A percentile compares a stretch with the other conserved stretches of the same genome.
These are phyloP conservation scores for Halteria grandinella DNA, from an alignment of 73 alveolate genomes.

Conservation along the genomic window DNA sequence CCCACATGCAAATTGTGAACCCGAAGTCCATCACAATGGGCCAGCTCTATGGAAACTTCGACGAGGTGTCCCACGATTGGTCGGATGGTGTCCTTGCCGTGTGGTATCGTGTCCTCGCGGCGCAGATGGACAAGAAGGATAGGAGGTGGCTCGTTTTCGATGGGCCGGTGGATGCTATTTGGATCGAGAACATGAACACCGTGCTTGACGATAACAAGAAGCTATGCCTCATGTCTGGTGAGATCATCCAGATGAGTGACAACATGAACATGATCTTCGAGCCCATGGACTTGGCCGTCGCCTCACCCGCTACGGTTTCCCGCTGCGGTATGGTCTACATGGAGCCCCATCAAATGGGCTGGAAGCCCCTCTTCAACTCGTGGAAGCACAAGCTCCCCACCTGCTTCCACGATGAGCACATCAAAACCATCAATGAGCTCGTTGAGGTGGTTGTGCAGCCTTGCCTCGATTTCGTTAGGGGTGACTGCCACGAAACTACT, in stretches of 20 bases:
- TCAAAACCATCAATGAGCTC: slow-evolving; percentile 80
- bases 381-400: slow-evolving; percentile 93
- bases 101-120: slow-evolving; percentile 90
- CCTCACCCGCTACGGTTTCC: slow-evolving; percentile 99
- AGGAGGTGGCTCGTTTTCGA: slow-evolving; percentile 98
- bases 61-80: slow-evolving; percentile 99
- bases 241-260: slow-evolving; percentile 93
- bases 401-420: slow-evolving; percentile 77
- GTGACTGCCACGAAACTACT: slow-evolving; percentile 71
- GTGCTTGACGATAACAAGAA: slow-evolving; percentile 98
- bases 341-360: slow-evolving; percentile 94
- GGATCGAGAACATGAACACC: slow-evolving; percentile 99
- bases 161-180: slow-evolving; percentile 99
- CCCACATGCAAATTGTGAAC: slow-evolving; percentile 86
- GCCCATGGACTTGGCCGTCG: slow-evolving; percentile 99
- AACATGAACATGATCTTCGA: slow-evolving; percentile 98
- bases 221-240: slow-evolving; percentile 97
- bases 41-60: slow-evolving; percentile 93
- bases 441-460: slow-evolving; percentile 88
- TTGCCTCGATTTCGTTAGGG: slow-evolving; percentile 71
- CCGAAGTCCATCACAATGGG: slow-evolving; percentile 98
- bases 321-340: slow-evolving; percentile 99
- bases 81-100: slow-evolving; percentile 98
- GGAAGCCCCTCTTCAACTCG: slow-evolving; percentile 88
- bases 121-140: slow-evolving; percentile 86